phyloP scores from a whole-genome alignment of 2,329 filamentous ascomycete genomes.

The Onygenales sp. region DNA sequence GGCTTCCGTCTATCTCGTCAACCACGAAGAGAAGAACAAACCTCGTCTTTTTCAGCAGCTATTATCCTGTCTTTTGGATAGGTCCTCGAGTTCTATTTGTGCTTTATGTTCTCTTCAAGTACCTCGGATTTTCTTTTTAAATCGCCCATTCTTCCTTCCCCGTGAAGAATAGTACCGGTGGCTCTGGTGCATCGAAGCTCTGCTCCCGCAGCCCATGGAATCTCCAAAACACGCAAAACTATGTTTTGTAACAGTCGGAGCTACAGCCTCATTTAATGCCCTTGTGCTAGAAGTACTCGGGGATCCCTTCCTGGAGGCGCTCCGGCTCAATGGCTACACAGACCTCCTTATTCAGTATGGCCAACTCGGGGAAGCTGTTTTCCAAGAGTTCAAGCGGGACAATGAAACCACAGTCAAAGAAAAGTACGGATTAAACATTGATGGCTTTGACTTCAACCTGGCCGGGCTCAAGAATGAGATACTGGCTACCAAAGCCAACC shows the following conservation, averaged over 20 bases:
- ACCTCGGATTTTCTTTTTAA: too few relatives aligned
- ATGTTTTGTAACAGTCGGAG: slow-evolving; percentile 86
- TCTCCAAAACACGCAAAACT: slow-evolving; percentile 23
- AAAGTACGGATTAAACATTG: slow-evolving; percentile 41
- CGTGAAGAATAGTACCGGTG: background rate
- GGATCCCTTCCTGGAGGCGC: slow-evolving; percentile 51
- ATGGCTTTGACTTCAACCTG: slow-evolving; percentile 57
- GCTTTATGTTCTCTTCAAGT: background rate
- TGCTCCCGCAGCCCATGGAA: slow-evolving; percentile 8
- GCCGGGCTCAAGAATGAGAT: slow-evolving; percentile 53
- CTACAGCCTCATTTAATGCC: slow-evolving; percentile 71
- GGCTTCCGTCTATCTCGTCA: background rate
- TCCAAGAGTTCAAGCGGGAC: slow-evolving; percentile 31
- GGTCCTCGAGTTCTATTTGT: background rate
- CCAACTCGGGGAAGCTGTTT: slow-evolving; percentile 49
- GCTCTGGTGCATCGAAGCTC: too few relatives aligned
- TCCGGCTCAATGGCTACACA: slow-evolving; percentile 55
- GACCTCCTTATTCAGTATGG: slow-evolving; percentile 75
- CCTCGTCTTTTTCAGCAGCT: too few relatives aligned
- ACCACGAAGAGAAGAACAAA: too few relatives aligned
- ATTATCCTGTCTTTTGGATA: background rate
- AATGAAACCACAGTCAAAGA: slow-evolving; percentile 15
- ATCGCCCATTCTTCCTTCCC: background rate
- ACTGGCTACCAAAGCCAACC: slow-evolving; percentile 39
- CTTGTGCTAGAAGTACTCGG: slow-evolving; percentile 60